phyloP scores from a whole-genome alignment of 2,329 filamentous ascomycete species.

The Nothopassalora personata region DNA sequence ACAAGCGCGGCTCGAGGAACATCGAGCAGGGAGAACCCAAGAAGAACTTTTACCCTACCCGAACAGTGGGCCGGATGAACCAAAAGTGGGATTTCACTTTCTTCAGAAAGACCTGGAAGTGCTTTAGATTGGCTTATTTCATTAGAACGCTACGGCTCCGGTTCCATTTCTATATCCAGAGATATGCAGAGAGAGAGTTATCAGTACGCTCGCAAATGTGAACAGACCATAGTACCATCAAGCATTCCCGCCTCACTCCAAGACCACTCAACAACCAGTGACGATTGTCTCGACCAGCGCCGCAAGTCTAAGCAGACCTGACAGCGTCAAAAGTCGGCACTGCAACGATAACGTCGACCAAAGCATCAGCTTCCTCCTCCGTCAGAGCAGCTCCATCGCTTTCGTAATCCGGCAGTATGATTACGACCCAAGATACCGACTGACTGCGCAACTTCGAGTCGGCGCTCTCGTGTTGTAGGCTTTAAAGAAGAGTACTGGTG shows the following conservation, averaged over 20 bases:
- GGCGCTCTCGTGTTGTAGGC: no score
- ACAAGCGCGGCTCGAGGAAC: background rate
- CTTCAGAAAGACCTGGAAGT: background rate
- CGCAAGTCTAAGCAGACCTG: no score
- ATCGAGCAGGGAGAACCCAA: background rate
- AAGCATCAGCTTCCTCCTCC: background rate
- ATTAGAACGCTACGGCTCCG: background rate
- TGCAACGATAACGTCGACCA: background rate
- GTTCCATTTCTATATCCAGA: background rate
- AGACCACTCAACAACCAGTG: no score
- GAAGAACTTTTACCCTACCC: background rate
- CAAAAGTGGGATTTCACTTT: background rate
- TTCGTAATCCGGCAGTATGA: background rate
- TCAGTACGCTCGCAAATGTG: background rate
- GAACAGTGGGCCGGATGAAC: background rate
- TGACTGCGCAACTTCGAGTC: background rate
- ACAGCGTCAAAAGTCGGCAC: no score
- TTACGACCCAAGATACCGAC: background rate
- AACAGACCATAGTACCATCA: no score
- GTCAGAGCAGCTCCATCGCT: background rate
- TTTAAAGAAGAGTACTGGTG: no score
- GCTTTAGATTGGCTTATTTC: background rate
- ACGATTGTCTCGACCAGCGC: no score
- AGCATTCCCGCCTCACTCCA: no score
- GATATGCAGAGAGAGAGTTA: background rate